Percentiles rank a stretch among this genome's conserved stretches.
These are phyloP conservation scores for Craspedostauros australis DNA, from an alignment of 108 stramenopile species.

Conservation along the genomic window DNA sequence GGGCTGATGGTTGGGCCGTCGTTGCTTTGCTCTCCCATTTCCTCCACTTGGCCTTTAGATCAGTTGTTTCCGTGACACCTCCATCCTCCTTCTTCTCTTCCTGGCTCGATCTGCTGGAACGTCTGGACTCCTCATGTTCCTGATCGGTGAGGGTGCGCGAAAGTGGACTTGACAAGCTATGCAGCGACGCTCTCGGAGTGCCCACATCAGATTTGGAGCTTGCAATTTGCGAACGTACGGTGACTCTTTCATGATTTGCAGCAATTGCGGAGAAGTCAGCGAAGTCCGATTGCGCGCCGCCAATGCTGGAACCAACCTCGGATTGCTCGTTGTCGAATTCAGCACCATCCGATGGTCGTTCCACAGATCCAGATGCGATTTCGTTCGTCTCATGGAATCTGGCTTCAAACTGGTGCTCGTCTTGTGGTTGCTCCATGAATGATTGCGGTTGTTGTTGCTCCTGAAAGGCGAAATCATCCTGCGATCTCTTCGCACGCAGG, in stretches of 20 bases:
- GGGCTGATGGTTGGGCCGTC: background rate
- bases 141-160: conserved; percentile 5
- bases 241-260: background rate
- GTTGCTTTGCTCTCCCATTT: conserved; percentile 13
- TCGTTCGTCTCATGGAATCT: no score
- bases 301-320: background rate
- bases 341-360: no score
- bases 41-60: no score
- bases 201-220: conserved; percentile 21
- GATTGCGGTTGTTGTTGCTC: no score
- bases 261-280: background rate
- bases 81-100: background rate
- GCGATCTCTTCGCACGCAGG: no score
- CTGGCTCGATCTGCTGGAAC: background rate
- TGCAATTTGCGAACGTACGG: background rate
- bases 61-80: no score
- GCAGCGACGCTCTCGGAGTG: background rate
- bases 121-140: conserved; percentile 3
- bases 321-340: no score
- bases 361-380: no score
- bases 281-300: background rate
- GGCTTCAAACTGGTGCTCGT: no score
- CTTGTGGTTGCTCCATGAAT: no score
- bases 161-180: background rate
- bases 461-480: no score